These are phyloP conservation scores for Gossypium arboreum DNA, from an alignment of 345 rosid species.

Conservation along the genomic window DNA sequence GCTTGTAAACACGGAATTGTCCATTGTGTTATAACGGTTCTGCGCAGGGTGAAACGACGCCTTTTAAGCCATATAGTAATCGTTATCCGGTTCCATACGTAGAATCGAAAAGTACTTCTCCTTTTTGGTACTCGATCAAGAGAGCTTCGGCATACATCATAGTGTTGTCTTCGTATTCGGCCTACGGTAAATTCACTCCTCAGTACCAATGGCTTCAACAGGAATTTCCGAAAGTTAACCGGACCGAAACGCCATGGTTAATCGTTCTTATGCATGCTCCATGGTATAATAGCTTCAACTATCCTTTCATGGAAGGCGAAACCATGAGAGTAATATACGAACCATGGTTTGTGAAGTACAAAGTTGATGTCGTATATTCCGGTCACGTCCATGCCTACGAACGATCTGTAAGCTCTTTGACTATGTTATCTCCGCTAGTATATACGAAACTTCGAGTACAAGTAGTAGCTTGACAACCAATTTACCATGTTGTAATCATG, in stretches of 20 bases:
- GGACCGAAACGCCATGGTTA: conserved; percentile 88
- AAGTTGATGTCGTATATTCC: conserved; percentile 80
- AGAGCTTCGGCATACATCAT: conserved; percentile 85
- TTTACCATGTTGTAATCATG: background rate
- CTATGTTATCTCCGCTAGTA: background rate
- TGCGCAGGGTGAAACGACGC: conserved; percentile 71
- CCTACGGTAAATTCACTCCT: conserved; percentile 88
- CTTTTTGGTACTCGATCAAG: conserved; percentile 94
- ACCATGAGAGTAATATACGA: conserved; percentile 93
- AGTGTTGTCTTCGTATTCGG: conserved; percentile 81
- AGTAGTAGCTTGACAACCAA: no score
- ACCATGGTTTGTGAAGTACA: conserved; percentile 64
- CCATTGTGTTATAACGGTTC: background rate
- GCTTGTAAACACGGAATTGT: background rate
- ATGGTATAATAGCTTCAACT: conserved; percentile 90
- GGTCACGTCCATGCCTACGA: conserved; percentile 98
- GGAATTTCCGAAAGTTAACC: conserved; percentile 77
- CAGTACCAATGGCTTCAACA: conserved; percentile 65
- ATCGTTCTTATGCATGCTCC: conserved; percentile 78
- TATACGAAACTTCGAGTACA: background rate
- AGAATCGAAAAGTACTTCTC: conserved; percentile 66
- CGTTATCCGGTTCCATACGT: conserved; percentile 71
- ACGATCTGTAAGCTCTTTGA: conserved; percentile 65
- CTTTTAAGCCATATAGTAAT: conserved; percentile 67
- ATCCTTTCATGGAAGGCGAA: conserved; percentile 97